phyloP scores from a whole-genome alignment of 768 basidiomycete genomes.

The Sistotremastrum niveocremeum region DNA sequence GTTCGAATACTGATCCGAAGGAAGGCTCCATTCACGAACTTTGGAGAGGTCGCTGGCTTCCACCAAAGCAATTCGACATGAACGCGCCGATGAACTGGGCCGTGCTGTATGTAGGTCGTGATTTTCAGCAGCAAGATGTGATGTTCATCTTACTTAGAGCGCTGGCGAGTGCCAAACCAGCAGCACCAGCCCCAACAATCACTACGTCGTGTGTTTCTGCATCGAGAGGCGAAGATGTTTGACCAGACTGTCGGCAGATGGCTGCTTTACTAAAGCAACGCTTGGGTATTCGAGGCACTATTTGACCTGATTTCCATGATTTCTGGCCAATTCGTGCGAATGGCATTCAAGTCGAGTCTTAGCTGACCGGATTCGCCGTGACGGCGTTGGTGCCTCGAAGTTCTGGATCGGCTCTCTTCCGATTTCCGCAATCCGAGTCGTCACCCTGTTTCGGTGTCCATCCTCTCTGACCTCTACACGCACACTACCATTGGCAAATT shows the following conservation, averaged over 20 bases:
- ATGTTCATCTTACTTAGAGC: constrained; percentile 51
- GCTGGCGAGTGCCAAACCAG: constrained; percentile 77
- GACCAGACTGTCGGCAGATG: neutral
- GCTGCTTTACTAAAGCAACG: neutral
- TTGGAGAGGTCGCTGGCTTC: constrained; percentile 70
- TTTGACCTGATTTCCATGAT: neutral
- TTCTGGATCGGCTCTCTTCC: no score
- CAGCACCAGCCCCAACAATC: constrained; percentile 90
- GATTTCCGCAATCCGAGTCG: no score
- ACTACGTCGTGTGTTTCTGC: constrained; percentile 66
- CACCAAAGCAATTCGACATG: constrained; percentile 45
- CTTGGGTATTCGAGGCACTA: neutral
- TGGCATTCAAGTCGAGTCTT: neutral
- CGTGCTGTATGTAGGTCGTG: neutral
- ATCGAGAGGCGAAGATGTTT: neutral
- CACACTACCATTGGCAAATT: no score
- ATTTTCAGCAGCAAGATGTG: neutral
- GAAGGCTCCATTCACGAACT: constrained; percentile 51
- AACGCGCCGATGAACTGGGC: neutral
- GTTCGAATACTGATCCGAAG: constrained; percentile 53
- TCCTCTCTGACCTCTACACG: no score
- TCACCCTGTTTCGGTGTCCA: no score
- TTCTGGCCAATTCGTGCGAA: neutral
- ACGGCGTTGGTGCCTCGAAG: no score
- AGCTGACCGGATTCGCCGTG: no score